phyloP scores from a whole-genome alignment of 345 rosid genomes.

The Diplotaxis tenuifolia region DNA sequence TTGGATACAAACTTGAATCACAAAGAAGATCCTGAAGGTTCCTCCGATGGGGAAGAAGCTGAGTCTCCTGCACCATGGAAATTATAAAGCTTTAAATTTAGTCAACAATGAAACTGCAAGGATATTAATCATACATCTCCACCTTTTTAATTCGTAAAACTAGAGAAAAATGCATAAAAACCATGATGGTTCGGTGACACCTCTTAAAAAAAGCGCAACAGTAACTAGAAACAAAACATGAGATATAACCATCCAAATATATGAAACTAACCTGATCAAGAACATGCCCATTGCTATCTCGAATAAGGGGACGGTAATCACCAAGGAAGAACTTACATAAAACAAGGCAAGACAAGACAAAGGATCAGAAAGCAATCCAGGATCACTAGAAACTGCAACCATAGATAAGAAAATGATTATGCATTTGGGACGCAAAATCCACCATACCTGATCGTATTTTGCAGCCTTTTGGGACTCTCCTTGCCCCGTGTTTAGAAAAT shows the following conservation, averaged over 20 bases:
- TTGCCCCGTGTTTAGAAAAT: slow-evolving; percentile 92
- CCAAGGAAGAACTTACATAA: slow-evolving; percentile 90
- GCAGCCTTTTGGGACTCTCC: slow-evolving; percentile 96
- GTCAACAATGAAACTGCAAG: slow-evolving; percentile 2
- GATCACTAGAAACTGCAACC: slow-evolving; percentile 16
- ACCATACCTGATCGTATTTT: slow-evolving; percentile 88
- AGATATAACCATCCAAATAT: slow-evolving; percentile 5
- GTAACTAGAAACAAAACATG: slow-evolving; percentile 22
- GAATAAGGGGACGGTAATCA: slow-evolving; percentile 93
- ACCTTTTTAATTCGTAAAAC: neutral
- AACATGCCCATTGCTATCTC: slow-evolving; percentile 78
- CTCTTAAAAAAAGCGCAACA: slow-evolving; percentile 15
- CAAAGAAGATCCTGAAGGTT: slow-evolving; percentile 95
- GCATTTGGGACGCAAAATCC: slow-evolving; percentile 10
- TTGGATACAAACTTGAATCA: slow-evolving; percentile 66
- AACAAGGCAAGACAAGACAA: slow-evolving; percentile 16
- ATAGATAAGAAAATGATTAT: slow-evolving; percentile 27
- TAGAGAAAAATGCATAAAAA: slow-evolving; percentile 4
- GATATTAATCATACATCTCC: slow-evolving; percentile 1
- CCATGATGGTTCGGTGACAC: neutral
- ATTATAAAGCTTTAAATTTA: slow-evolving; percentile 22
- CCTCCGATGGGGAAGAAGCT: slow-evolving; percentile 77
- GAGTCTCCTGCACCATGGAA: slow-evolving; percentile 73
- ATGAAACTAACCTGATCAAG: slow-evolving; percentile 81
- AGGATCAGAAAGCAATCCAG: slow-evolving; percentile 21